Percentiles rank a stretch among this genome's conserved stretches.
phyloP scores from a whole-genome alignment of 306 rosid species.

The Cajanus cajan region DNA sequence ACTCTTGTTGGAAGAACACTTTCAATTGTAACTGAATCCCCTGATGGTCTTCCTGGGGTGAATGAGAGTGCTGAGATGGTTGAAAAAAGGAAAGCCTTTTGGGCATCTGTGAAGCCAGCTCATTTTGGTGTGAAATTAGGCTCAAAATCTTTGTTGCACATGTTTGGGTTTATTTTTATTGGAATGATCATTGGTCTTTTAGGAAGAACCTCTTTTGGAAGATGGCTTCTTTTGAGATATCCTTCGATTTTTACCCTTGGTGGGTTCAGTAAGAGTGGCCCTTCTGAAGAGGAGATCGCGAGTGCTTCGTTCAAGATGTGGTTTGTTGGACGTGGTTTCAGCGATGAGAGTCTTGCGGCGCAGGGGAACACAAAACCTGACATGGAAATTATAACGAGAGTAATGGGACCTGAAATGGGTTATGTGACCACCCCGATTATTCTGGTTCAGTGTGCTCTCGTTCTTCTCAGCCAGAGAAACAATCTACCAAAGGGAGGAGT shows the following conservation, averaged over 20 bases:
- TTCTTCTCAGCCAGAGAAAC: conserved; percentile 59
- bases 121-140: conserved; percentile 76
- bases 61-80: conserved; percentile 52
- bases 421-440: conserved; percentile 81
- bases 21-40: conserved; percentile 57
- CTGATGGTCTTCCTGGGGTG: conserved; percentile 65
- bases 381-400: conserved; percentile 71
- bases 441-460: conserved; percentile 75
- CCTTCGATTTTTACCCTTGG: conserved; percentile 81
- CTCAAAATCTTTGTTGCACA: conserved; percentile 56
- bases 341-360: conserved; percentile 38
- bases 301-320: conserved; percentile 89
- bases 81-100: conserved; percentile 58
- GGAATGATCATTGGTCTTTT: conserved; percentile 63
- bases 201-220: conserved; percentile 56
- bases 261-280: conserved; percentile 74
- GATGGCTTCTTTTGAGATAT: conserved; percentile 74
- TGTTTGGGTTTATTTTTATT: conserved; percentile 38
- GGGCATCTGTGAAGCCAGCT: conserved; percentile 75
- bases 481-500: conserved; percentile 79
- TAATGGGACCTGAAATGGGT: conserved; percentile 87
- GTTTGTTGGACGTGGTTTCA: conserved; percentile 75
- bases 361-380: conserved; percentile 58
- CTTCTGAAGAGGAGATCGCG: conserved; percentile 68
- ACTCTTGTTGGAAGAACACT: conserved; percentile 70